phyloP scores from a whole-genome alignment of 2,329 filamentous ascomycete species.

The Neofusicoccum kwambonambiense region DNA sequence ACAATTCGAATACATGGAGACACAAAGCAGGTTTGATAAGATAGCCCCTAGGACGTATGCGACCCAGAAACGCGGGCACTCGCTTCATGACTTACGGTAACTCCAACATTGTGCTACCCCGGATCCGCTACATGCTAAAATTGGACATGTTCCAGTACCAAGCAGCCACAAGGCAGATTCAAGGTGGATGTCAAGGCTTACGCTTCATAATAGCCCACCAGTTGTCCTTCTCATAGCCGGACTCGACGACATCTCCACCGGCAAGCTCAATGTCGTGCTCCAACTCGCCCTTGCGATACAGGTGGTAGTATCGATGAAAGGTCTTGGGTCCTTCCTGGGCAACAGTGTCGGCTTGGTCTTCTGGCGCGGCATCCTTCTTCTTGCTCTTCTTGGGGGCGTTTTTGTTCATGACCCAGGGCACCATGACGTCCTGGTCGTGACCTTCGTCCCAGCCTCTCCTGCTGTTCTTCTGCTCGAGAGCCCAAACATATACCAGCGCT shows the following conservation, averaged over 20 bases:
- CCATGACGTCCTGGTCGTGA: slow-evolving; percentile 85
- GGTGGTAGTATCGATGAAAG: slow-evolving; percentile 90
- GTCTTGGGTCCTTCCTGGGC: slow-evolving; percentile 44
- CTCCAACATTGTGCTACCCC: too few relatives aligned
- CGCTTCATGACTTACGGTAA: too few relatives aligned
- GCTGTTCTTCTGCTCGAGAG: slow-evolving; percentile 84
- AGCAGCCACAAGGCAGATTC: too few relatives aligned
- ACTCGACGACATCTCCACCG: slow-evolving; percentile 72
- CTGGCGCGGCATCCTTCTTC: slow-evolving; percentile 27
- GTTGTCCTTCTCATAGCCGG: slow-evolving; percentile 95
- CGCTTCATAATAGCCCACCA: slow-evolving; percentile 79
- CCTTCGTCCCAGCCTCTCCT: slow-evolving; percentile 85
- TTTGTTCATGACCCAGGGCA: slow-evolving; percentile 79
- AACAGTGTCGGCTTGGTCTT: slow-evolving; percentile 22
- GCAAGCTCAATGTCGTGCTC: slow-evolving; percentile 73
- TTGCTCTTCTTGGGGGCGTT: slow-evolving; percentile 25
- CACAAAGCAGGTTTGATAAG: too few relatives aligned
- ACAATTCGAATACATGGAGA: too few relatives aligned
- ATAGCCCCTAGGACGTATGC: too few relatives aligned
- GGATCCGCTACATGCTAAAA: too few relatives aligned
- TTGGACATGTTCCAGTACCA: neutral
- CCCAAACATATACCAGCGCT: slow-evolving; percentile 89
- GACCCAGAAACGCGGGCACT: too few relatives aligned
- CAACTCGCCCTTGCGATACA: slow-evolving; percentile 84
- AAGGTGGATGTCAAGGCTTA: neutral